Base-by-base conservation (phyloP, 208 protist species). In the Trypanosoma mega region DNA sequence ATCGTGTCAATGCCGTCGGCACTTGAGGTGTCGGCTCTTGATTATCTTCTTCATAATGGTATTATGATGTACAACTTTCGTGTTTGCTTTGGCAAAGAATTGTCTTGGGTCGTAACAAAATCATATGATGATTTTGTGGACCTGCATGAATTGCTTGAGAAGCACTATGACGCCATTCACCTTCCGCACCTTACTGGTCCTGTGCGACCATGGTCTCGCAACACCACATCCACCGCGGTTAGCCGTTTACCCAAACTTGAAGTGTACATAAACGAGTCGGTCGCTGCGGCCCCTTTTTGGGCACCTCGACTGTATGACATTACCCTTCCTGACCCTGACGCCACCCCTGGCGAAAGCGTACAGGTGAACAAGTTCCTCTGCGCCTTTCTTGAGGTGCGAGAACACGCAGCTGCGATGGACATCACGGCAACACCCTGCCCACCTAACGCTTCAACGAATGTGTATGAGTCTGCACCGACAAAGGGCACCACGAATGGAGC, bases 51-150 rank as follows among this genome's bases (percentile, higher is more conserved):
- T 9, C 48, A 65, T 30, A 37, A 59, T 27, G 62, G 62, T 23
- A 55, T 3, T 16, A 33, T 60, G 41, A n/a, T 46, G 4, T 68
- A 62, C 47, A 55, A 68, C 12, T 61, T 68, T 47, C 52, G 39
- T 26, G 62, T 68, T 3, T 31, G 34, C 46, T 60, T 68, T 30
- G 62, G 62, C 9, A 24, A 20, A 1, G 12, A 29, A 18, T 24
- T 2, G 16, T 6, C 11, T 33, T 68, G 62, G 62, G 54, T 68
- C 37, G 26, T 68, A 24, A 54, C 33, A 14, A 59, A 52, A 33
- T 56, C 51, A 7, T 68, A 62, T 30, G 62, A 68, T 1, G 20
- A 60, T 3, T 68, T 68, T 49, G 51, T 49, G n/a, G 20, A 49
- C 2, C 37, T 68, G 18, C 52, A 68, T 29, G n/a, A 9, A 21